Conservation (phyloP, 1,284 basidiomycete species). For the Ustilago bromivora region DNA sequence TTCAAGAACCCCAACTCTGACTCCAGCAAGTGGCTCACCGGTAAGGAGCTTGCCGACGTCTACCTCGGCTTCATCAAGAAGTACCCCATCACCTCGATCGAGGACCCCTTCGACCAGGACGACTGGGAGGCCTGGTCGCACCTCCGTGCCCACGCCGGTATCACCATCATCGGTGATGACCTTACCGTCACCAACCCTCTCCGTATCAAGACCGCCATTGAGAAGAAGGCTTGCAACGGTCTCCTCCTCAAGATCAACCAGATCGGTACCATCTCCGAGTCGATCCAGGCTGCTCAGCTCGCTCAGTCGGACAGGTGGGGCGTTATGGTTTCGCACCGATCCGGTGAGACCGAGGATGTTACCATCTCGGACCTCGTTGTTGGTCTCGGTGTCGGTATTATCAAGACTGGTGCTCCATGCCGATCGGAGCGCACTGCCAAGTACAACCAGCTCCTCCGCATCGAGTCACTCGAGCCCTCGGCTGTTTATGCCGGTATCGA, state of each 20-base stretch:
- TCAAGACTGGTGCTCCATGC: constrained; percentile 98
- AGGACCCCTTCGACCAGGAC: constrained; percentile 99
- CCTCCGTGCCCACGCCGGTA: constrained; percentile 75
- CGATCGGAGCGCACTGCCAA: constrained; percentile 90
- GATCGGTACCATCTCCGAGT: constrained; percentile 99
- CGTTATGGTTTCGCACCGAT: constrained; percentile 99
- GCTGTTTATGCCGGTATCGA: constrained; percentile 66
- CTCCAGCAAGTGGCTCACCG: constrained; percentile 91
- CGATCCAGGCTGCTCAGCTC: constrained; percentile 96
- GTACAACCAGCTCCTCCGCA: constrained; percentile 70
- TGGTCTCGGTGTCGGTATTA: constrained; percentile 91
- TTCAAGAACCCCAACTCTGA: constrained; percentile 99
- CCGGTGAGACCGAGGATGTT: constrained; percentile 78
- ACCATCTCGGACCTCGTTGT: constrained; percentile 97
- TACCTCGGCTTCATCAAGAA: constrained; percentile 76
- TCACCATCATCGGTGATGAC: constrained; percentile 94
- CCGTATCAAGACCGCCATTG: constrained; percentile 98
- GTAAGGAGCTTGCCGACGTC: constrained; percentile 90
- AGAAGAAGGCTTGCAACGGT: constrained; percentile 99
- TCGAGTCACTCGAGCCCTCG: constrained; percentile 61
- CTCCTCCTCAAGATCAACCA: constrained; percentile 94
- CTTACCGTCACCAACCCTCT: constrained; percentile 98
- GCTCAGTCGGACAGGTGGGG: constrained; percentile 97
- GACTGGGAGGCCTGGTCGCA: constrained; percentile 98
- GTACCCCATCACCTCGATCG: constrained; percentile 78